Evolutionary conservation across 345 rosid genomes (phyloP).

Genomic region (Litchi chinensis): DNA sequence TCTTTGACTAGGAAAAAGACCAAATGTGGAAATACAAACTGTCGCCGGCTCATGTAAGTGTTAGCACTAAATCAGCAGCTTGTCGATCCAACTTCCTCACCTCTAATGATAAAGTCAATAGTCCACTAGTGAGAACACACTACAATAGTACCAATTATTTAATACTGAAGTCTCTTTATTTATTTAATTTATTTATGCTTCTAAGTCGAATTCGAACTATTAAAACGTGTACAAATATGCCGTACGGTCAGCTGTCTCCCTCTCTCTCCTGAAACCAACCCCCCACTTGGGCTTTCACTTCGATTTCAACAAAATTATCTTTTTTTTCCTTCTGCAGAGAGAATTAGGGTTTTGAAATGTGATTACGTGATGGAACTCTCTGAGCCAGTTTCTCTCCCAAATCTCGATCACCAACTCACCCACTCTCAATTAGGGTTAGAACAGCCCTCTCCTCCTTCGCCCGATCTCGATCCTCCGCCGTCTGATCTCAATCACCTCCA

Average conservation of each 20-base stretch:
- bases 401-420: constrained; percentile 11
- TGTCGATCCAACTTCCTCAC: not conserved
- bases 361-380: constrained; percentile 17
- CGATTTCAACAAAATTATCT: not conserved
- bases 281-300: not conserved
- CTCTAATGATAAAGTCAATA: no score
- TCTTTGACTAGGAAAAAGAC: not conserved
- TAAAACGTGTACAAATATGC: not conserved
- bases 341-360: constrained; percentile 33
- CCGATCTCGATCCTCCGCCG: constrained; percentile 24
- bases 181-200: not conserved
- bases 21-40: not conserved
- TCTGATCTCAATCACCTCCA: constrained; percentile 40
- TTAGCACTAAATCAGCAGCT: not conserved
- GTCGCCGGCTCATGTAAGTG: not conserved
- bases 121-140: no score
- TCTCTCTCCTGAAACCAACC: not conserved
- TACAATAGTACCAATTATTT: no score
- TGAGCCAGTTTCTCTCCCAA: not conserved
- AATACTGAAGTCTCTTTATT: not conserved
- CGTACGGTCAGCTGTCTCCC: not conserved
- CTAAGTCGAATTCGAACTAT: not conserved
- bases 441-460: constrained; percentile 7
- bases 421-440: constrained; percentile 15
- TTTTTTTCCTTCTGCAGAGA: not conserved